Evolutionary conservation across 192 early-diverging fungal species (phyloP).

Genomic region (Linnemannia elongata): DNA sequence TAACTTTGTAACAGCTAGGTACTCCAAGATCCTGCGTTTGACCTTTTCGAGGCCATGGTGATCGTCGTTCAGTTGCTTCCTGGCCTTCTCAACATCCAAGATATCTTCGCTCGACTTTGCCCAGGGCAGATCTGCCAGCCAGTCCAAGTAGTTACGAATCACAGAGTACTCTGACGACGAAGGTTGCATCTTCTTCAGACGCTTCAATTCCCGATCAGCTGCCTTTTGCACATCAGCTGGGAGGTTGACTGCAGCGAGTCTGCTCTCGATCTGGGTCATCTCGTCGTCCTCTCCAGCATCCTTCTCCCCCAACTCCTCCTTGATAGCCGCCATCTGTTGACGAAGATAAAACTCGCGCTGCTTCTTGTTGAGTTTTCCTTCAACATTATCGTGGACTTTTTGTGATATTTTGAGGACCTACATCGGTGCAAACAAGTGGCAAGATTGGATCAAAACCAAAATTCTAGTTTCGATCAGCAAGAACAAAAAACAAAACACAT

Average conservation of each 20-base stretch:
- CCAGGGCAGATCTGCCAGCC: constrained; percentile 86
- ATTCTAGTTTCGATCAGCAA: neutral
- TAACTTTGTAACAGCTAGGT: constrained; percentile 85
- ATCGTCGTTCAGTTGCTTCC: constrained; percentile 80
- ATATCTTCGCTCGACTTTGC: constrained; percentile 67
- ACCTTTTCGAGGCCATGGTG: constrained; percentile 87
- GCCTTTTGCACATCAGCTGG: constrained; percentile 71
- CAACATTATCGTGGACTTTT: constrained; percentile 78
- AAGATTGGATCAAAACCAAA: neutral
- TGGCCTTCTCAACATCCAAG: constrained; percentile 76
- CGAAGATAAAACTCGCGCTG: constrained; percentile 85
- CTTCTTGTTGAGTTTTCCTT: constrained; percentile 82
- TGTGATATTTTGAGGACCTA: constrained; percentile 85
- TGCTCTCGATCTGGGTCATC: constrained; percentile 67
- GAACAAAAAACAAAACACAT: neutral
- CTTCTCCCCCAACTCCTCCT: constrained; percentile 81
- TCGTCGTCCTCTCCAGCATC: constrained; percentile 79
- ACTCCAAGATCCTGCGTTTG: constrained; percentile 87
- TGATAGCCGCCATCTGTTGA: constrained; percentile 87
- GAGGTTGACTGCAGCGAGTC: constrained; percentile 69
- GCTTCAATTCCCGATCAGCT: constrained; percentile 74
- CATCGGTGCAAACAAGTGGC: neutral
- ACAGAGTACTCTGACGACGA: constrained; percentile 84
- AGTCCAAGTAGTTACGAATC: constrained; percentile 83
- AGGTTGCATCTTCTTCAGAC: constrained; percentile 78